Base-by-base conservation (phyloP, 2,329 filamentous ascomycete species). In the Aspergillus nomiae region DNA sequence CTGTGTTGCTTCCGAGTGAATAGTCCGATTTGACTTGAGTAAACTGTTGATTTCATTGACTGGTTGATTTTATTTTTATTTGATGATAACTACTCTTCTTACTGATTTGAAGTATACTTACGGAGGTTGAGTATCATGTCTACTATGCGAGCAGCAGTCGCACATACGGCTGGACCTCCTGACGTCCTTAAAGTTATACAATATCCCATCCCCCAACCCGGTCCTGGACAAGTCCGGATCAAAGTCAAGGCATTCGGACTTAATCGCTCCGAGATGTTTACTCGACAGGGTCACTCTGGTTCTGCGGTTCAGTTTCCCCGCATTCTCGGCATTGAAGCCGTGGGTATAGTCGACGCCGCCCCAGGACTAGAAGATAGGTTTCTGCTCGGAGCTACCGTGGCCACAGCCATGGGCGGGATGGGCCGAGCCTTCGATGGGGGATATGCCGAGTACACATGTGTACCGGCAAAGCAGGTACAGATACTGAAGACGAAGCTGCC, bases 381-480 rank as follows among this genome's bases (percentile, higher is more conserved):
- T 61, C 64, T 73, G 16, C 62, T 73, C 48, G 83, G 81, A 1
- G 72, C 75, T 12, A 72, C 77, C 19, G 81, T 84, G 1, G 80
- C 80, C 1, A 84, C 81, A 2, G 78, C 77, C 19, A 83, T 84
- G 81, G 83, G 82, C 8, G 82, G 82, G 0, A 77, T 85, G 72
- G 82, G 82, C 1, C 68, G 81, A 8, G 69, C 71, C 19, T 82
- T 83, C 59, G 78, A 84, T 64, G 83, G 83, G 10, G 81, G 80
- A 0, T 85, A 84, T 65, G 82, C 82, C 4, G 81, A 85, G 69
- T 85, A 82, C 60, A 79, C 76, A 1, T 80, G 76, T 62, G 81
- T 83, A 7, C 77, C 80, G 0, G 77, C 73, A 2, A 65, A 61
- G 12, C 79, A 83, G 63, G 75, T 81, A 10, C 79, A 80, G 56